Evolutionary conservation across 225 moss, liverwort and hornwort species (phyloP).

Genomic region (Physcomitrellopsis africana): DNA sequence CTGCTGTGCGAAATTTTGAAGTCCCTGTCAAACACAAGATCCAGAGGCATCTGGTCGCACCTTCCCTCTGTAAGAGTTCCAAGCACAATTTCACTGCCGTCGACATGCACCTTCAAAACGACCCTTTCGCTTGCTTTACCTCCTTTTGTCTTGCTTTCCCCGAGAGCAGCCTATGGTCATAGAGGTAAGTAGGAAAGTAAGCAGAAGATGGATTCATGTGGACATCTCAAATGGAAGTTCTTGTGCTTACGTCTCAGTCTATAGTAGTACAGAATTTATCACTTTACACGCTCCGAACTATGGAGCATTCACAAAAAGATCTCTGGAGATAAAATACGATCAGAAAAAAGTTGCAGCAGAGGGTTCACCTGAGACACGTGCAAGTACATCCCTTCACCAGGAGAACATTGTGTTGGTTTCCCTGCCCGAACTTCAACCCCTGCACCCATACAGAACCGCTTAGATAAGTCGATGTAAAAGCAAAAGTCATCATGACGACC

Average conservation of each 20-base stretch:
- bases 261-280: no score
- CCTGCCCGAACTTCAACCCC: conserved; percentile 84
- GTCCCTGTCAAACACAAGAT: conserved; percentile 87
- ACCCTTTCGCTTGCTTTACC: conserved; percentile 69
- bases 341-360: not conserved
- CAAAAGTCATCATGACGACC: not conserved
- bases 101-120: conserved; percentile 64
- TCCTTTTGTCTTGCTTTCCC: conserved; percentile 55
- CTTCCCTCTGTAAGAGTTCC: conserved; percentile 76
- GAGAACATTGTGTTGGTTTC: conserved; percentile 52
- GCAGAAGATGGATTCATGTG: no score
- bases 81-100: conserved; percentile 64
- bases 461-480: not conserved
- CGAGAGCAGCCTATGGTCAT: conserved; percentile 73
- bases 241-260: no score
- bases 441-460: not conserved
- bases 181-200: not conserved
- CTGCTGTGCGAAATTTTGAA: conserved; percentile 81
- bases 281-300: no score
- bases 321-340: no score
- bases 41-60: conserved; percentile 91
- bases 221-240: no score
- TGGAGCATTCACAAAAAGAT: no score
- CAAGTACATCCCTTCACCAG: conserved; percentile 68
- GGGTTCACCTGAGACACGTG: conserved; percentile 78